Conservation (phyloP, 139 green algal species). For the Coelastrella sp. region DNA sequence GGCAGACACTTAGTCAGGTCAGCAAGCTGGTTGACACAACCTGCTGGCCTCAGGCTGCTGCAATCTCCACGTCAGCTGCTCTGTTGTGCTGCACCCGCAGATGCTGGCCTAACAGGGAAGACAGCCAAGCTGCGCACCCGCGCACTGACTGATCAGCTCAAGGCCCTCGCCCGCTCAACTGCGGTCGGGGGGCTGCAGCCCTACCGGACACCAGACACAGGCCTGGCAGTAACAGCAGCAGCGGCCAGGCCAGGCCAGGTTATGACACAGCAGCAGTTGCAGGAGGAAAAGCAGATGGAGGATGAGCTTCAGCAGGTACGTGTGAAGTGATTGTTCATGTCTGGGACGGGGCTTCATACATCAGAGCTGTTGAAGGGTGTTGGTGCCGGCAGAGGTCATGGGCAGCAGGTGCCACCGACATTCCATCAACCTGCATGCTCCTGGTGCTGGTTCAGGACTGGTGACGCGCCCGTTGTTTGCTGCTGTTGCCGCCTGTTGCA, state of each 20-base stretch:
- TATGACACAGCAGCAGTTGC: slow-evolving; percentile 38
- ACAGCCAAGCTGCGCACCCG: slow-evolving; percentile 6
- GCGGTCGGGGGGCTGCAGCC: slow-evolving; percentile 17
- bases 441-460: too few relatives aligned
- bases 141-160: slow-evolving; percentile 38
- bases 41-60: not conserved
- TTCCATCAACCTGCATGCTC: too few relatives aligned
- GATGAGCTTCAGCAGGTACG: slow-evolving; percentile 7
- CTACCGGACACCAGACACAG: not conserved
- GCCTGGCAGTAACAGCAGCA: slow-evolving; percentile 4
- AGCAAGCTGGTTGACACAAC: too few relatives aligned
- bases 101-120: slow-evolving; percentile 27
- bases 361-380: too few relatives aligned
- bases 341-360: not conserved
- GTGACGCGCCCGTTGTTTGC: too few relatives aligned
- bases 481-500: not conserved
- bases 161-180: slow-evolving; percentile 21
- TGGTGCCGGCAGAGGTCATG: too few relatives aligned
- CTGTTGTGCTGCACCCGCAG: not conserved
- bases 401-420: too few relatives aligned
- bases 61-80: not conserved
- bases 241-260: not conserved
- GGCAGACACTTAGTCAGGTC: too few relatives aligned
- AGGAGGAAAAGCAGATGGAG: slow-evolving; percentile 32
- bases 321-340: not conserved